Conservation (phyloP, 139 green algal species). For the Haematococcus lacustris region DNA sequence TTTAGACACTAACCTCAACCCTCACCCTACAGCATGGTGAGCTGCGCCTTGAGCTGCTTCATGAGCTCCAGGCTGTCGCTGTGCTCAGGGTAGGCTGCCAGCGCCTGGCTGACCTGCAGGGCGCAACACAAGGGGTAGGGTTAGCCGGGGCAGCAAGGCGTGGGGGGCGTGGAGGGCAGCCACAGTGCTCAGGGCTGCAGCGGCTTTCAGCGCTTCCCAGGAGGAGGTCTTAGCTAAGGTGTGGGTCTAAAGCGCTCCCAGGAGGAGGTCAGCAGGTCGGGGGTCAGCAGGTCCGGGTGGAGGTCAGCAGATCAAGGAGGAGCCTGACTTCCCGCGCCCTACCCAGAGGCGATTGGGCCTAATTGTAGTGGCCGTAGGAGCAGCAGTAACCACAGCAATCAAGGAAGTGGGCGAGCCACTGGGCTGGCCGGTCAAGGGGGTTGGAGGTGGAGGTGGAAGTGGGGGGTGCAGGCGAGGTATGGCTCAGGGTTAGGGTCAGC, state of each 20-base stretch:
- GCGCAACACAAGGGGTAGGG: not conserved
- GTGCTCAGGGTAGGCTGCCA: slow-evolving; percentile 59
- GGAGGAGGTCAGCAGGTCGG: not conserved
- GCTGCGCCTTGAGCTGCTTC: slow-evolving; percentile 49
- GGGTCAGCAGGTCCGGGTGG: not conserved
- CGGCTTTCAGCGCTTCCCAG: not conserved
- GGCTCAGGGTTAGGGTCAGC: too few relatives aligned
- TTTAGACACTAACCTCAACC: too few relatives aligned
- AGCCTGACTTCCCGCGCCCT: not conserved
- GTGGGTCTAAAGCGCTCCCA: too few relatives aligned
- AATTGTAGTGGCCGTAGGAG: too few relatives aligned
- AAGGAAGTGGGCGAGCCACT: too few relatives aligned
- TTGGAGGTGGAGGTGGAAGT: too few relatives aligned
- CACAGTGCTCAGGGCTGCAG: not conserved
- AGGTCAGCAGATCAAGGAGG: too few relatives aligned
- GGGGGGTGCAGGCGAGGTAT: too few relatives aligned
- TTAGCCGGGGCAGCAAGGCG: not conserved
- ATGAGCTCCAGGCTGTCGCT: slow-evolving; percentile 60
- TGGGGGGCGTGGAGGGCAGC: not conserved
- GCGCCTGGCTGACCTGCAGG: slow-evolving; percentile 29
- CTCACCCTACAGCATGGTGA: slow-evolving; percentile 50
- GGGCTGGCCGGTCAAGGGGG: too few relatives aligned
- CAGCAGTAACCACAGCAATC: too few relatives aligned
- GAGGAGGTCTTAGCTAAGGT: too few relatives aligned
- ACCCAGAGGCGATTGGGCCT: not conserved